Base-by-base conservation (phyloP, 2,329 filamentous ascomycete species). In the Arthrobotrys entomopaga region DNA sequence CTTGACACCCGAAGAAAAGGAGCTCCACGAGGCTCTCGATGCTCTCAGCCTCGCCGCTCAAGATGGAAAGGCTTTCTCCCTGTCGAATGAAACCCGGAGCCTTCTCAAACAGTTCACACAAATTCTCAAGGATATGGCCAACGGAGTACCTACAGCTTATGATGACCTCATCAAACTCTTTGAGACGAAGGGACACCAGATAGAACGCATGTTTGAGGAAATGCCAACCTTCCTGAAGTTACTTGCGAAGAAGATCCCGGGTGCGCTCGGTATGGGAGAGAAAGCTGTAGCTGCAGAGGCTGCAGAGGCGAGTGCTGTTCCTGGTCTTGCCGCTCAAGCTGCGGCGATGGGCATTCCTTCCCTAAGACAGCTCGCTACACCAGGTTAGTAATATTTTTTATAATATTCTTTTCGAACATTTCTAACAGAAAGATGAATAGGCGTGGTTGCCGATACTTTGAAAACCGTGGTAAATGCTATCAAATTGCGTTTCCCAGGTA, bases 141-240 rank as follows among this genome's bases (percentile, higher is more conserved):
- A 93, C 80, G 95, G 95, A 75, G 95, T 92, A 1, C 95, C 95
- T 2, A 97, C 94, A 0, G 95, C 95, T 1, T 97, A 96, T 81
- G 86, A 90, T 79, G 95, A 99, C 80, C 89, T 99, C n/a, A 88
- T 84, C 75, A 82, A 84, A n/a, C 85, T 89, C 76, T 81, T 90
- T 16, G 86, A 89, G 79, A 86, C 86, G 76, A 87, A 88, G 73
- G 90, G 88, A 79, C 29, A 34, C 29, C 82, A 76, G 13, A 64
- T 79, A 16, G 77, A 78, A 26, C 61, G 77, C 11, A 78, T 76
- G 46, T 79, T 76, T 53, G 69, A 71, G n/a, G 52, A 74, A 8
- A 78, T 79, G 58, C 78, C 78, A 10, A 61, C 52, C 5, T 78
- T 78, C 52, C 63, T 78, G 24, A 78, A 78, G 53, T 71, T 66